Conservation (phyloP, 208 protist species). For the Porcisia hertigi region DNA sequence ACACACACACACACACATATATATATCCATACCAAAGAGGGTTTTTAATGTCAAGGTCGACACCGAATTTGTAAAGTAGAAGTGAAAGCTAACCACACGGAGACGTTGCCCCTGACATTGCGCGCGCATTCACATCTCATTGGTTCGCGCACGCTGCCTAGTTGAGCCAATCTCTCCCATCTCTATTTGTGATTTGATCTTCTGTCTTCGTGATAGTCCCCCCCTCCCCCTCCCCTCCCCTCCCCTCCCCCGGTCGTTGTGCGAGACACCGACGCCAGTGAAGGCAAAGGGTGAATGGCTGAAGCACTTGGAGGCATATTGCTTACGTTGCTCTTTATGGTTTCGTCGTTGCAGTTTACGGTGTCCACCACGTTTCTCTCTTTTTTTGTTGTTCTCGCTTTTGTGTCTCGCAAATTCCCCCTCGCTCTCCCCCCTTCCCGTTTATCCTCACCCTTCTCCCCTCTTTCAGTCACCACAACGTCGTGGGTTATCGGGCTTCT, state of each 20-base stretch:
- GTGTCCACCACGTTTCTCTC: neutral
- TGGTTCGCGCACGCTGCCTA: too few species aligned
- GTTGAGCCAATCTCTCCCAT: neutral
- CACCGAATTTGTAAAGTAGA: neutral
- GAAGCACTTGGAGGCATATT: too few species aligned
- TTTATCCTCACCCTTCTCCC: too few species aligned
- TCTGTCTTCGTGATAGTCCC: neutral
- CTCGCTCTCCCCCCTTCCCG: neutral
- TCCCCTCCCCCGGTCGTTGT: neutral
- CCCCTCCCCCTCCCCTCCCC: neutral
- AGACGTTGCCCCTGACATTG: neutral
- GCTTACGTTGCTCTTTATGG: too few species aligned
- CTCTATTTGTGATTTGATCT: neutral
- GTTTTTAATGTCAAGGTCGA: neutral
- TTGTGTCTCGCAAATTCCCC: neutral
- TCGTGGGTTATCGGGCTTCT: slow-evolving; percentile 19
- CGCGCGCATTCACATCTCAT: neutral
- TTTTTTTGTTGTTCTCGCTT: neutral
- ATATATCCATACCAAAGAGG: neutral
- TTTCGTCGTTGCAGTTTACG: neutral
- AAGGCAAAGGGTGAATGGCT: too few species aligned
- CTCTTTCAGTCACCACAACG: slow-evolving; percentile 9
- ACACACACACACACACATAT: neutral
- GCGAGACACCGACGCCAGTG: too few species aligned
- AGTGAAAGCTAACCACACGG: neutral